Conservation (phyloP, 1,284 basidiomycete genomes). For the Cronartium ribicola region DNA sequence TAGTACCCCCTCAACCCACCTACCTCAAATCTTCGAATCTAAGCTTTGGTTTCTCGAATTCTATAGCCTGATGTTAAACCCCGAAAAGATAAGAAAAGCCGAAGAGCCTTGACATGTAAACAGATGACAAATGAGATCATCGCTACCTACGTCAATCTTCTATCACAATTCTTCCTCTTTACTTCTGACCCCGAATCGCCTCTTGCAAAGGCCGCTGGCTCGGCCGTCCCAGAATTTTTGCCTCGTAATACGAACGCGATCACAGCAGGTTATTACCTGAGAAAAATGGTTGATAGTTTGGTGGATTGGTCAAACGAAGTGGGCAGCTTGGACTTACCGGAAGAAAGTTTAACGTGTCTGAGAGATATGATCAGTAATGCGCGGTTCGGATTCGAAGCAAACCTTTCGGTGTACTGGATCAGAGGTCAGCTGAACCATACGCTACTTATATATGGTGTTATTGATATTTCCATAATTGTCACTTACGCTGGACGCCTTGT, state of each 20-base stretch:
- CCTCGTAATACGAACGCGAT: constrained; percentile 73
- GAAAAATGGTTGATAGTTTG: constrained; percentile 74
- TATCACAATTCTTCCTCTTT: constrained; percentile 84
- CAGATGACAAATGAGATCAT: constrained; percentile 86
- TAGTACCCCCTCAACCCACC: constrained; percentile 30
- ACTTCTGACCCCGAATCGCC: constrained; percentile 63
- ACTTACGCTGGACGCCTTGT: not conserved
- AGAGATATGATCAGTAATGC: constrained; percentile 72
- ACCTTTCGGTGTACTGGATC: constrained; percentile 73
- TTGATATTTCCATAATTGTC: not conserved
- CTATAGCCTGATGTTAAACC: not conserved
- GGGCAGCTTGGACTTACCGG: constrained; percentile 70
- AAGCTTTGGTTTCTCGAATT: constrained; percentile 8
- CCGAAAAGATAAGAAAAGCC: constrained; percentile 46
- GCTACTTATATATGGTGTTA: not conserved
- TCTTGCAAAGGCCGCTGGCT: constrained; percentile 55
- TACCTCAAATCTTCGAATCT: constrained; percentile 14
- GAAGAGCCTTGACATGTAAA: constrained; percentile 49
- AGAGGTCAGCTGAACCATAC: constrained; percentile 59
- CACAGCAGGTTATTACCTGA: constrained; percentile 74
- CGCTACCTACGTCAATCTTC: constrained; percentile 74
- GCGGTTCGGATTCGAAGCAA: constrained; percentile 82
- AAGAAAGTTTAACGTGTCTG: constrained; percentile 65
- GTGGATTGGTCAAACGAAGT: constrained; percentile 81
- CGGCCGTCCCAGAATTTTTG: constrained; percentile 60